Base-by-base conservation (phyloP, 345 rosid genomes). In the Populus simonii region DNA sequence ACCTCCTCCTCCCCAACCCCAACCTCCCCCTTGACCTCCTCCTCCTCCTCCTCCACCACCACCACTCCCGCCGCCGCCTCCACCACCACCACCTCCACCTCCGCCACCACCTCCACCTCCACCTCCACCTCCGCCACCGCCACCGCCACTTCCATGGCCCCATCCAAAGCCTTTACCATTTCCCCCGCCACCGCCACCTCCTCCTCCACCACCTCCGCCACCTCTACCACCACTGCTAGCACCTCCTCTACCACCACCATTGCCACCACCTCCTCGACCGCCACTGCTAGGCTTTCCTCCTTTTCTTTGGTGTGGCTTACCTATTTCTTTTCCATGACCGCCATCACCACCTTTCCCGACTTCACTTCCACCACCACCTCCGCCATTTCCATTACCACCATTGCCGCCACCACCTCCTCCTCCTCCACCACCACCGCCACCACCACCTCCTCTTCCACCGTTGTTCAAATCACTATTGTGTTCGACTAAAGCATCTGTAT, bases 81-180 rank as follows among this genome's bases (percentile, higher is more conserved):
- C 75, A 0, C 67, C 45, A 0, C 75, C 68, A 2, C 84, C 82
- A 2, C 85, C 84, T 0, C 81, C 80, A 4, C 89, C 88, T 7
- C 88, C 87, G 0, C 84, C 72, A 1, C 82, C 83, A 2, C 85
- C 82, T 0, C 89, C 82, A 0, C 83, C 72, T 11, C 83, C 79
- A 0, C 83, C 79, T 0, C 86, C 84, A 0, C 85, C 82, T 0
- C 84, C 74, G 0, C 81, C 81, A 3, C 78, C 79, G 0, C 76
- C 63, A 11, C 89, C 86, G 0, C 85, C 75, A 0, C 25, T 1
- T 0, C 85, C 75, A 0, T 80, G 78, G 0, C 79, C 79, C 1
- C 77, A 47, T 3, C 84, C 79, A 0, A 25, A 8, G 33, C 68
- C 79, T 62, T 3, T 78, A 5, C 74, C 78, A 7, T 76, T 79